phyloP scores from a whole-genome alignment of 192 early-diverging fungal genomes.

The Podila epicladia region DNA sequence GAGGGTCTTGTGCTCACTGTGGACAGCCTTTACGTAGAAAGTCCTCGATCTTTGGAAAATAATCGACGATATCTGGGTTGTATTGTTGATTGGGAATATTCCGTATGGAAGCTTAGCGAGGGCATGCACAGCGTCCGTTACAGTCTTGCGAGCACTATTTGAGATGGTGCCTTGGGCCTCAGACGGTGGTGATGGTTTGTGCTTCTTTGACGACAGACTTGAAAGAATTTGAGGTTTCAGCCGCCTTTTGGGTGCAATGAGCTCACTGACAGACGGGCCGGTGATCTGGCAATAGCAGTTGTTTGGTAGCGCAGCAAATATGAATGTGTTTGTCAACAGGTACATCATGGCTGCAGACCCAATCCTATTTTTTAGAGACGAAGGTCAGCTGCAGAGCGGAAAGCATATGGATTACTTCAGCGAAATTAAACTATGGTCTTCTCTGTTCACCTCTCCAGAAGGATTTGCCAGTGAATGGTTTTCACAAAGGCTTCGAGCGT shows the following conservation, averaged over 20 bases:
- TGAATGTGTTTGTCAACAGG: slow-evolving; percentile 36
- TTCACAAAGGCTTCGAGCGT: slow-evolving; percentile 28
- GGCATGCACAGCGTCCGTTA: not conserved
- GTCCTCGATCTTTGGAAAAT: slow-evolving; percentile 17
- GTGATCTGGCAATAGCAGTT: slow-evolving; percentile 54
- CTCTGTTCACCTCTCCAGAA: slow-evolving; percentile 13
- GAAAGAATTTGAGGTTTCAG: slow-evolving; percentile 3
- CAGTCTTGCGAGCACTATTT: too few relatives aligned
- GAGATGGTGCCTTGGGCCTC: too few relatives aligned
- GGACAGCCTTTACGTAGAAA: slow-evolving; percentile 26
- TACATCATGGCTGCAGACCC: slow-evolving; percentile 38
- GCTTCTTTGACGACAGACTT: slow-evolving; percentile 15
- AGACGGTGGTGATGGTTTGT: not conserved
- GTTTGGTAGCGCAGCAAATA: slow-evolving; percentile 44
- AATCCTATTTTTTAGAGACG: slow-evolving; percentile 13
- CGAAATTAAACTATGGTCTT: not conserved
- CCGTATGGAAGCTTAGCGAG: not conserved
- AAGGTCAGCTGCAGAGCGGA: not conserved
- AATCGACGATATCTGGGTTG: slow-evolving; percentile 2
- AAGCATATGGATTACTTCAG: not conserved
- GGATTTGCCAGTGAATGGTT: slow-evolving; percentile 14
- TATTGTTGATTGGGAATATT: too few relatives aligned
- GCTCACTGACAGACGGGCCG: slow-evolving; percentile 29
- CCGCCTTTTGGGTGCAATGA: slow-evolving; percentile 1
- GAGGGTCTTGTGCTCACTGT: slow-evolving; percentile 15